Evolutionary conservation across 2,329 filamentous ascomycete species (phyloP), one percentile per base, ranked within the genome.

Genomic region (Sclerotiophoma versabilis): DNA sequence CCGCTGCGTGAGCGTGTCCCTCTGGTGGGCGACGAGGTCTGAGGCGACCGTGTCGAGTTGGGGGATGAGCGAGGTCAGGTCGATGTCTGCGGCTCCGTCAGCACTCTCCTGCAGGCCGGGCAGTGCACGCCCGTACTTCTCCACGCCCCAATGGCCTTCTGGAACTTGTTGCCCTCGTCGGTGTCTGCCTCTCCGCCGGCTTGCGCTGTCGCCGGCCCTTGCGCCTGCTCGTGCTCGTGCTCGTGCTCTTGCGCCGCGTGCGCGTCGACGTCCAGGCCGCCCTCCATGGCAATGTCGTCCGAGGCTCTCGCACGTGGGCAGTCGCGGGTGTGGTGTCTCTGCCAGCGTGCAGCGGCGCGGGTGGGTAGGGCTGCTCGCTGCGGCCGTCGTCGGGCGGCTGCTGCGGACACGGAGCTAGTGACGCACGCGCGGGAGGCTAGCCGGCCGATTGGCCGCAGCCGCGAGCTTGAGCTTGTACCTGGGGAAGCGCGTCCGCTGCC

Each of bases 91-190:
- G 44, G 58, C 49, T 15, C 38, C 15, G 65, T 72, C 48, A 70
- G 63, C 57, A 37, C 4, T 20, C 20, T 37, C 5, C 8, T 12
- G 2, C 20, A 8, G 33, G 4, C 10, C 10, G 2, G 11, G n/a
- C 2, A 19, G 14, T 19, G n/a, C 8, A n/a, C 2, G 10, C 12
- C 5, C 81, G 55, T 85, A 96, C 93, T 93, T 81, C 95, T 88
- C 95, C 95, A 99, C 74, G 93, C 91, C 60, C 92, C 91, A 66
- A 99, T 96, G 51, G 95, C 95, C 73, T 89, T 90, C 76, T 99
- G 95, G 75, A 99, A 99, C 77, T 96, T 97, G 80, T 96, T 98
- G 11, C 57, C 63, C 65, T 89, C 87, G 29, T 84, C 84, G 42
- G 55, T 54, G 1, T 49, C 50, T 17, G 56, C 61, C 14, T 43